Evolutionary conservation across 148 eudicot species (phyloP).

Genomic region (Amaranthus cruentus): DNA sequence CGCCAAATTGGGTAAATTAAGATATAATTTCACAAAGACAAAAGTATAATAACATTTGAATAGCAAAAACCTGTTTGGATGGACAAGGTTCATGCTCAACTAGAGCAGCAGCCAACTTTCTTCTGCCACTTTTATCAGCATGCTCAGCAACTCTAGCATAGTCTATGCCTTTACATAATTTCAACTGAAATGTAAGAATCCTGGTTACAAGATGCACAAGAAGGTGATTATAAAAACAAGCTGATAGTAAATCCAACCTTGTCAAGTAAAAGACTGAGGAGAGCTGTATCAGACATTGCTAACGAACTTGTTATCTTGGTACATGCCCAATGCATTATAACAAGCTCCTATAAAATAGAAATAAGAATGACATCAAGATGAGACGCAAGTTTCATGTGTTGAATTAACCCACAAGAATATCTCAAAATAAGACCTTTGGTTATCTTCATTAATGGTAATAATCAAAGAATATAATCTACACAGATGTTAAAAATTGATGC

Average conservation of each 20-base stretch:
- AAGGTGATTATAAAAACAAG: constrained; percentile 8
- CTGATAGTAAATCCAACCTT: constrained; percentile 42
- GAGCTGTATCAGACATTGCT: constrained; percentile 71
- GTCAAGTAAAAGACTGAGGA: constrained; percentile 73
- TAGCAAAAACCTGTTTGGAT: constrained; percentile 70
- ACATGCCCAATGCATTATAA: constrained; percentile 96
- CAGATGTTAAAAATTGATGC: no score
- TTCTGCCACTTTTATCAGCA: constrained; percentile 86
- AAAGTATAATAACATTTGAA: not conserved
- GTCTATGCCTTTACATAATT: constrained; percentile 85
- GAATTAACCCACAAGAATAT: not conserved
- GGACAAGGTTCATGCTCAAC: constrained; percentile 94
- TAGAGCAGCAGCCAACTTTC: constrained; percentile 95
- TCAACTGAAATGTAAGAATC: constrained; percentile 49
- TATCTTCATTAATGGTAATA: not conserved
- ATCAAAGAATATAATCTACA: no score
- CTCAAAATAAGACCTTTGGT: not conserved
- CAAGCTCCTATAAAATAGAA: constrained; percentile 60
- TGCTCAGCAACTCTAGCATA: constrained; percentile 98
- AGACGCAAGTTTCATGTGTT: not conserved
- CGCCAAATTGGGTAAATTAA: constrained; percentile 6
- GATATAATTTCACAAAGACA: constrained; percentile 1
- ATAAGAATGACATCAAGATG: constrained; percentile 16
- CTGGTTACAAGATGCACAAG: constrained; percentile 10
- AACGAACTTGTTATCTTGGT: constrained; percentile 68